Conservation (phyloP, 768 basidiomycete genomes). For the Collybiopsis confluens region DNA sequence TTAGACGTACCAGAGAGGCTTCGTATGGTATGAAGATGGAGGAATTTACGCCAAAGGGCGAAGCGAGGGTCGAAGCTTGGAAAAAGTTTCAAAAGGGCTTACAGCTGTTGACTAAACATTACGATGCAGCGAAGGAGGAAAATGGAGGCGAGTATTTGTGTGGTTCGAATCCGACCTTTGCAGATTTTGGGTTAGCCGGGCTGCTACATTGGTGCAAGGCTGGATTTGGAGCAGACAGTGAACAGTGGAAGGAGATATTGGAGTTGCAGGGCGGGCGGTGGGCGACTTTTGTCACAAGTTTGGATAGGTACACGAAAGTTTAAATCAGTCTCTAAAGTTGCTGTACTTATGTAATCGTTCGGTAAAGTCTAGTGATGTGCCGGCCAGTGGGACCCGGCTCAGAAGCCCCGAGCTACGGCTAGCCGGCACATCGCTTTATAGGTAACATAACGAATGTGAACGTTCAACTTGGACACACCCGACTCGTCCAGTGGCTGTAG, state of each 20-base stretch:
- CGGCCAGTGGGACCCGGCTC: too few relatives aligned
- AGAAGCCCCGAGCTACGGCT: too few relatives aligned
- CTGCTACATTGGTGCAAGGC: constrained; percentile 20
- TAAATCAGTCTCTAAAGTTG: background rate
- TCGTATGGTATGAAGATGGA: constrained; percentile 27
- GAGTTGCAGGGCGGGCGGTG: constrained; percentile 26
- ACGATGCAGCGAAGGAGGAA: constrained; percentile 16
- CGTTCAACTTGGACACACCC: too few relatives aligned
- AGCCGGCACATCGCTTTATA: too few relatives aligned
- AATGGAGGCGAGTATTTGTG: constrained; percentile 18
- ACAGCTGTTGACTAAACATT: constrained; percentile 11
- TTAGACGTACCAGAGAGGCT: constrained; percentile 25
- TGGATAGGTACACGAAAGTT: constrained; percentile 18
- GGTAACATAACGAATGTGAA: too few relatives aligned
- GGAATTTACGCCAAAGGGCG: constrained; percentile 22
- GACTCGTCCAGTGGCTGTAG: too few relatives aligned
- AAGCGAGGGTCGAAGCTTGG: constrained; percentile 26
- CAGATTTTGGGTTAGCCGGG: constrained; percentile 25
- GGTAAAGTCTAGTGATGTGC: background rate
- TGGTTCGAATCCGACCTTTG: constrained; percentile 23
- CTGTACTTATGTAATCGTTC: background rate
- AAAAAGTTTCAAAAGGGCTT: constrained; percentile 20
- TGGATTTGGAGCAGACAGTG: constrained; percentile 20
- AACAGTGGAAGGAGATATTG: constrained; percentile 25
- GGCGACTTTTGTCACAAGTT: constrained; percentile 16